These are phyloP conservation scores for Sinapis alba DNA, from an alignment of 441 rosid species.

Conservation along the genomic window DNA sequence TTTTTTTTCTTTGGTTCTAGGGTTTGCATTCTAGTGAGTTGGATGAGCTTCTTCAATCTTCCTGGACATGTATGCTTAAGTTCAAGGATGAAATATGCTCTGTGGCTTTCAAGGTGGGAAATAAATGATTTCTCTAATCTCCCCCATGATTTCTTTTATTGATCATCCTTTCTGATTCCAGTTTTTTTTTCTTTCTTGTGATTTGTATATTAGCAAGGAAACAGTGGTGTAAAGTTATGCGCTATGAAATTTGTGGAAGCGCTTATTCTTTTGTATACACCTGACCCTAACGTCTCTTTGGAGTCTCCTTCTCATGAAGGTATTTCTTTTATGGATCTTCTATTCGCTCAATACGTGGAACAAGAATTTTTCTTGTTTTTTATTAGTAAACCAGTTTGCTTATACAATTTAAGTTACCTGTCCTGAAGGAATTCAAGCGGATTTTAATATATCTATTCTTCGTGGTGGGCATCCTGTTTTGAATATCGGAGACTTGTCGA, in stretches of 20 bases:
- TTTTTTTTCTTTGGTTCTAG: constrained; percentile 43
- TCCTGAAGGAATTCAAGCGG: constrained; percentile 48
- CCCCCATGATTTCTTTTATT: constrained; percentile 13
- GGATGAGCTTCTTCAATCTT: constrained; percentile 68
- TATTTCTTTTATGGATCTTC: constrained; percentile 34
- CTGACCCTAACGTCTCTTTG: constrained; percentile 73
- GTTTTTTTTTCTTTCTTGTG: constrained; percentile 28
- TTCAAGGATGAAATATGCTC: constrained; percentile 87
- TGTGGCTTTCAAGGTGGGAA: constrained; percentile 77
- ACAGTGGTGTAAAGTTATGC: constrained; percentile 77
- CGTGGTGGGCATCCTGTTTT: constrained; percentile 91
- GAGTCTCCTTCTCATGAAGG: constrained; percentile 78
- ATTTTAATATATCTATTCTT: constrained; percentile 84
- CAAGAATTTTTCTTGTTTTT: not conserved
- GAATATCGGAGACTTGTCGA: constrained; percentile 86
- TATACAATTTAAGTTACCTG: constrained; percentile 24
- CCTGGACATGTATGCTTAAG: constrained; percentile 86
- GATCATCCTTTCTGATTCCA: constrained; percentile 38
- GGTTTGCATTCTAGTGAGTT: constrained; percentile 74
- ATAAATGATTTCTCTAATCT: constrained; percentile 13
- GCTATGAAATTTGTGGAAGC: constrained; percentile 92
- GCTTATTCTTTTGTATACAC: constrained; percentile 87
- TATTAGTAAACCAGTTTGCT: constrained; percentile 26
- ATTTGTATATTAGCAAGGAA: constrained; percentile 66
- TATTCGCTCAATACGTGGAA: constrained; percentile 27